phyloP scores from a whole-genome alignment of 176 grass and related monocot genomes.

The Bolboschoenus planiculmis region DNA sequence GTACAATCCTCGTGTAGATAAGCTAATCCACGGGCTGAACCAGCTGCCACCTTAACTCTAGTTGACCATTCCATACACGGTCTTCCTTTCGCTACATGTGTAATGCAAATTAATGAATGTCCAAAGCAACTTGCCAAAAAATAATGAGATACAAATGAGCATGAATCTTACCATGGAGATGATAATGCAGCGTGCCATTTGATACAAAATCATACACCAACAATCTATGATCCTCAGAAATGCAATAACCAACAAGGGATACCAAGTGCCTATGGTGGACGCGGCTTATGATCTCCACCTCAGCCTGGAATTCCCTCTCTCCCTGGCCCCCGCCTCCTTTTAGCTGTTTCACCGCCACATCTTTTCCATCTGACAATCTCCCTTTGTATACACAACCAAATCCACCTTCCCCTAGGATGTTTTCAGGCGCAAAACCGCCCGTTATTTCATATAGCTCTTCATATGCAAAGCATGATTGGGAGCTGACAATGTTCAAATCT shows the following conservation, averaged over 20 bases:
- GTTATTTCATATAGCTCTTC: conserved; percentile 80
- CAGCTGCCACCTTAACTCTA: conserved; percentile 78
- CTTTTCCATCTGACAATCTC: conserved; percentile 48
- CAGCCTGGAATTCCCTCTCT: conserved; percentile 88
- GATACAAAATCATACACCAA: conserved; percentile 84
- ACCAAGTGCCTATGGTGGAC: conserved; percentile 88
- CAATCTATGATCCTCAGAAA: conserved; percentile 67
- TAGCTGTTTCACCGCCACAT: conserved; percentile 88
- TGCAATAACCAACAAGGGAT: conserved; percentile 82
- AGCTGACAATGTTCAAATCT: conserved; percentile 49
- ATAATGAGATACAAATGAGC: background rate
- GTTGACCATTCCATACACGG: conserved; percentile 65
- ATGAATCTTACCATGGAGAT: conserved; percentile 65
- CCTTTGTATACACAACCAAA: conserved; percentile 93
- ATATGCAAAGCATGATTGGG: conserved; percentile 55
- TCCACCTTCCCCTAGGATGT: conserved; percentile 81
- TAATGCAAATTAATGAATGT: background rate
- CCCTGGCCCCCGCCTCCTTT: conserved; percentile 86
- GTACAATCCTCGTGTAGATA: conserved; percentile 97
- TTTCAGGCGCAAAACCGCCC: conserved; percentile 51
- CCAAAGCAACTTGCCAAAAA: background rate
- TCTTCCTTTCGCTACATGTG: conserved; percentile 42
- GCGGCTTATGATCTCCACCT: conserved; percentile 95
- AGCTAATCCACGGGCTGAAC: conserved; percentile 61
- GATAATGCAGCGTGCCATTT: conserved; percentile 78